Percentiles rank a stretch among this genome's conserved stretches.
Conservation (phyloP, 441 rosid genomes). For the Euphorbia corollata region DNA sequence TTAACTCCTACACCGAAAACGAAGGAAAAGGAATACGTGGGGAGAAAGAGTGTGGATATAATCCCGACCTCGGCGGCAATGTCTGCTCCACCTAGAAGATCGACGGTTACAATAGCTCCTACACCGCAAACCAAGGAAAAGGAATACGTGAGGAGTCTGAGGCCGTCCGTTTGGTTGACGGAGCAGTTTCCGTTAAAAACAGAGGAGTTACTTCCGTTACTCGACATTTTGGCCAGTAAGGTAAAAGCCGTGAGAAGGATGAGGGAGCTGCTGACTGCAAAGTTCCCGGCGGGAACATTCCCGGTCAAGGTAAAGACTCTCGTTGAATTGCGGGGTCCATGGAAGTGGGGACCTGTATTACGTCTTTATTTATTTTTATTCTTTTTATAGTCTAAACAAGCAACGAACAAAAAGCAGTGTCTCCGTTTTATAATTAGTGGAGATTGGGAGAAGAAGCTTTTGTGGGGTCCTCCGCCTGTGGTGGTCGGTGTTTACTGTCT, state of each 20-base stretch:
- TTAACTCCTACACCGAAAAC: conserved; percentile 47
- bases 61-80: conserved; percentile 41
- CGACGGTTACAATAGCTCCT: conserved; percentile 28
- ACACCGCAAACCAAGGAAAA: conserved; percentile 76
- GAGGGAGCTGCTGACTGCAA: conserved; percentile 84
- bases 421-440: conserved; percentile 17
- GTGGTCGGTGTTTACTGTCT: conserved; percentile 11
- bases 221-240: conserved; percentile 80
- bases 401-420: conserved; percentile 20
- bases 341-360: conserved; percentile 25
- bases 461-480: conserved; percentile 25
- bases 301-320: conserved; percentile 73
- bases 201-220: conserved; percentile 83
- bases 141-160: conserved; percentile 64
- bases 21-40: conserved; percentile 83
- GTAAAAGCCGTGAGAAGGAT: conserved; percentile 87
- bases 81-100: conserved; percentile 33
- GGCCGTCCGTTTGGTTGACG: conserved; percentile 90
- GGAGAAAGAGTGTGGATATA: conserved; percentile 81
- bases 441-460: conserved; percentile 22
- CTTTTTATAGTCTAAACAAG: conserved; percentile 26
- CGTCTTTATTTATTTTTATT: conserved; percentile 17
- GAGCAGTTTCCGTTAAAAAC: conserved; percentile 84
- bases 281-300: conserved; percentile 89
- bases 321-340: not conserved